These are phyloP conservation scores for Solanum corneliomulleri DNA, from an alignment of 257 asterid species.

Conservation along the genomic window DNA sequence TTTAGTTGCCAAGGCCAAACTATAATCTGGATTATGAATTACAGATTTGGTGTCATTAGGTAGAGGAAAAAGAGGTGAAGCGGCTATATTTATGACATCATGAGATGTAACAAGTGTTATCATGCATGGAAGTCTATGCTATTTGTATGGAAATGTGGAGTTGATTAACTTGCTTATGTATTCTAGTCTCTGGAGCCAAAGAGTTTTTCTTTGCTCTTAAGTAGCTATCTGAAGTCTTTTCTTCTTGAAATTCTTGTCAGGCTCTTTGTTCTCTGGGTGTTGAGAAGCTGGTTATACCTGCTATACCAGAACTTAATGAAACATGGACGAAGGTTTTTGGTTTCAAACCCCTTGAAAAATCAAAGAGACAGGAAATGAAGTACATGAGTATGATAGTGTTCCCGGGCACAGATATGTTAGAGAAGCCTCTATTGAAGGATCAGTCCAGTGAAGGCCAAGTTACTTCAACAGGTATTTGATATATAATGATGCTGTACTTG, in stretches of 20 bases:
- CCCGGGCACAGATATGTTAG: conserved; percentile 70
- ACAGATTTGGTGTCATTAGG: not conserved
- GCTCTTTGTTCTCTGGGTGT: conserved; percentile 65
- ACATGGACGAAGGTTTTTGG: conserved; percentile 89
- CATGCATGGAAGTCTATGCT: not conserved
- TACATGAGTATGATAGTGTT: conserved; percentile 65
- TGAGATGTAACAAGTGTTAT: not conserved
- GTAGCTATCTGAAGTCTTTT: not conserved
- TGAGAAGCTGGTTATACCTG: conserved; percentile 74
- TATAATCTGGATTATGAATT: not conserved
- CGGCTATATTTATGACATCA: not conserved
- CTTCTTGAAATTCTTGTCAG: conserved; percentile 29
- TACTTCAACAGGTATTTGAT: conserved; percentile 36
- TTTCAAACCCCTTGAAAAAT: conserved; percentile 59
- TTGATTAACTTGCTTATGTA: not conserved
- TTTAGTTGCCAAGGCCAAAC: not conserved
- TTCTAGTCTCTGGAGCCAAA: not conserved
- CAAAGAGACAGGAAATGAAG: conserved; percentile 54
- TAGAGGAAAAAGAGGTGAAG: not conserved
- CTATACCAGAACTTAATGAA: conserved; percentile 60
- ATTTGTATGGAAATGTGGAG: not conserved
- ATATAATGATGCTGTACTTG: not conserved
- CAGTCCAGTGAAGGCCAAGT: conserved; percentile 1
- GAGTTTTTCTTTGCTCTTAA: not conserved
- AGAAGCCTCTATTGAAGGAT: conserved; percentile 41